Base-by-base conservation (phyloP, 257 asterid genomes). In the Fraxinus cuspidata region DNA sequence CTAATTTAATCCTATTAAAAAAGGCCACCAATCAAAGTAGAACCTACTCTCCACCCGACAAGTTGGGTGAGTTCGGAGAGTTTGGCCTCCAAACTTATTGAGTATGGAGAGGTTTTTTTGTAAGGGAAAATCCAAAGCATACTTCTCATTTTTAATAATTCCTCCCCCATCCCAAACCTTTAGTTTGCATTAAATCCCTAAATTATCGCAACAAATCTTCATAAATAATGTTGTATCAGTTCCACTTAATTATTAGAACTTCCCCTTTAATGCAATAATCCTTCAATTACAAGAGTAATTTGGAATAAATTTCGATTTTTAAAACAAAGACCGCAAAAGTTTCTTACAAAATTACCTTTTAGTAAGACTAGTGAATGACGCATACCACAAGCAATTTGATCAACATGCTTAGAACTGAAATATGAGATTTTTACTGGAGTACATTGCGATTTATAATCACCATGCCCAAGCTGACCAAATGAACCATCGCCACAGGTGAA, bases 401-500 rank as follows among this genome's bases (percentile, higher is more conserved):
- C 74, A 32, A 87, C 91, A 10, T 74, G 85, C 78, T 70, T 82
- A 65, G 90, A 79, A 69, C 85, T 74, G n/a, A 96, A 90, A 79
- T 70, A 82, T 21, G 83, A 53, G 68, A 96, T 87, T 82, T 82
- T 58, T 23, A 72, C 69, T 23, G 98, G 99, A 53, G 60, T 84
- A 83, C 83, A 78, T 40, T 70, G 89, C 28, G 93, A 86, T 72
- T 73, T 65, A 74, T 80, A 83, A 82, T 90, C 93, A 49, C 93
- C 97, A 74, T 88, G 96, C 49, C 98, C 97, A 47, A 96, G 94
- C 82, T 95, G 97, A 76, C 97, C 99, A 85, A 95, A 92, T 19
- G 91, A 82, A 72, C 97, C 99, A 83, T 93, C 99, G 31, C 99
- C 99, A 75, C 97, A 93, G 42, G 98, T 95, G 87, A 90, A 91